Base-by-base conservation (phyloP, 352 stramenopile species). In the Pythium apleroticum region DNA sequence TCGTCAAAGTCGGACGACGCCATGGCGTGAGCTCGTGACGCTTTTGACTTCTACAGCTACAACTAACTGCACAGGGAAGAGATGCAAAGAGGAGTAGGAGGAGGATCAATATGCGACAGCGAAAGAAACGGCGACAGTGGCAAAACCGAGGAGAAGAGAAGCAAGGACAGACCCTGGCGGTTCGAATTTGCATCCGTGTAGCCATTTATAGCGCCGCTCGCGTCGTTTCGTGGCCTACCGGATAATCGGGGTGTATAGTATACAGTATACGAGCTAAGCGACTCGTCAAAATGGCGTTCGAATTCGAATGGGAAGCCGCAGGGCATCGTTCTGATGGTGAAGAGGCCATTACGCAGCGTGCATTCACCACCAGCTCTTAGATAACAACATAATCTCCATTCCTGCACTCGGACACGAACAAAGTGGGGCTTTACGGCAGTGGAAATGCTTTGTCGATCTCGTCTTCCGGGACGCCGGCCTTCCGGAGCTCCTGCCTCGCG, bases 1-100 rank as follows among this genome's bases (percentile, higher is more conserved):
- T 95, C 86, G 60, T 95, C 82, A 49, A 93, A 89, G 55, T 93
- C 81, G 25, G 77, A 73, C 14, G 68, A 71, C 69, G 73, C 73
- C 65, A 70, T 75, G 15, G 8, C 60, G 1, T 27, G 27, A 57
- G 22, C 14, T 22, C n/a, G n/a, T n/a, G n/a, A n/a, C n/a, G n/a
- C 19, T 31, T 10, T 33, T 33, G 15, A 33, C 14, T 20, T 30
- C 20, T 49, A 43, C 22, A 30, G 48, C 20, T 55, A 22, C 27
- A 31, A 43, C n/a, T 19, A 31, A 43, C n/a, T 19, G 50, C 22
- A 27, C 5, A 27, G 25, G 9, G 9, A 20, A 22, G 9, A n/a
- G 20, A 49, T 22, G 14, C 19, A 60, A 15, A 28, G 25, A 19
- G 11, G 20, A 19, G n/a, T n/a, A n/a, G 37, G 22, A 37, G 19